These are phyloP conservation scores for Panaeolus papilionaceus DNA, from an alignment of 768 basidiomycete species.

Conservation along the genomic window DNA sequence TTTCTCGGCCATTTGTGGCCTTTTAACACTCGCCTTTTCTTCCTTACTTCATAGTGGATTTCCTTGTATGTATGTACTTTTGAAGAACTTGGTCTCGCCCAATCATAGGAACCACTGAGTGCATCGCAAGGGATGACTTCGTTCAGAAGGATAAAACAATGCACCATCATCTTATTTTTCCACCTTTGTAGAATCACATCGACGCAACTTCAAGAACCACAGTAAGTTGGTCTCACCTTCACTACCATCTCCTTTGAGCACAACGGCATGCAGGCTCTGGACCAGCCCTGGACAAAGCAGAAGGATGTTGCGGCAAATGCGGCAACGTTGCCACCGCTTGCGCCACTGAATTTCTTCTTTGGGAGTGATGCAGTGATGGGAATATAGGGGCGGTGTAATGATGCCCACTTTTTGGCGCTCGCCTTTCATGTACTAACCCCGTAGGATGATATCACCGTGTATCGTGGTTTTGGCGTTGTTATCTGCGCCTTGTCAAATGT, in stretches of 20 bases:
- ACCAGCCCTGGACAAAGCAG: neutral
- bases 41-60: neutral
- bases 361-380: neutral
- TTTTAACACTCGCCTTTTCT: neutral
- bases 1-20: neutral
- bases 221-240: neutral
- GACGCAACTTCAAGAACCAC: too few relatives aligned
- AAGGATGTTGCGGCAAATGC: neutral
- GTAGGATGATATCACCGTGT: too few relatives aligned
- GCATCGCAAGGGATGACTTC: neutral
- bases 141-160: neutral
- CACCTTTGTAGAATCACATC: too few relatives aligned
- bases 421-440: neutral
- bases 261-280: neutral
- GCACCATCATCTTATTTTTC: too few relatives aligned
- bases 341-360: neutral
- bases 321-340: neutral
- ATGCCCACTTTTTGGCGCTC: neutral
- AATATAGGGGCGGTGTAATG: neutral
- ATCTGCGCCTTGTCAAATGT: neutral
- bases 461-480: neutral
- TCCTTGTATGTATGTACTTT: constrained; percentile 13
- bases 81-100: neutral
- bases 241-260: neutral
- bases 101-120: neutral